Evolutionary conservation across 345 rosid species (phyloP), one percentile per base, ranked within the genome.

Genomic region (Nephelium lappaceum): DNA sequence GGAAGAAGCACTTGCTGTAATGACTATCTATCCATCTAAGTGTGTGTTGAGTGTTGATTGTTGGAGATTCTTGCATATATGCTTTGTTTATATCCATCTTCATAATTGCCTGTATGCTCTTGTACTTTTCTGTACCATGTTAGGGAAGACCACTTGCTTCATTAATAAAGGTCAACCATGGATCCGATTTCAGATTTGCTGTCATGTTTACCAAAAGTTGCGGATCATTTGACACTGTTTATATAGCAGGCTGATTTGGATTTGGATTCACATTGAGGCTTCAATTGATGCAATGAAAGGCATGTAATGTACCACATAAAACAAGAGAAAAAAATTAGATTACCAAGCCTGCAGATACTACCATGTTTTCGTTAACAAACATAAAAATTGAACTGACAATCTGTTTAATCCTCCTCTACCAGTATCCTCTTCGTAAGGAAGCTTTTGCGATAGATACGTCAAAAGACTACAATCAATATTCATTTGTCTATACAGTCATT

Each of bases 71-170:
- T 21, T 57, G 27, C 3, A 2, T 55, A 19, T 10, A 42, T 62
- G 61, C 49, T 31, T 31, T 38, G n/a, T n/a, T n/a, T n/a, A n/a
- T 70, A 71, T 71, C 79, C 79, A n/a, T 42, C 45, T n/a, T 63
- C 16, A 21, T 39, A 16, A 60, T 62, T 51, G 66, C 64, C 31
- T 38, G 10, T 16, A 42, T 36, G 77, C 77, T 63, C 73, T 76
- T 76, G 83, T 77, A 82, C 83, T 79, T 81, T 71, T 71, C 80
- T 75, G 78, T 62, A 76, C 76, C 79, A 76, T 67, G 7, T 73
- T 74, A 21, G 61, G 74, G 69, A 41, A 75, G 57, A 14, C 47
- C 42, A 12, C 24, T 53, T 8, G 45, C 4, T 12, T 5, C 60
- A 27, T 23, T 16, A 2, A 16, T 21, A 10, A n/a, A 58, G 23